A percentile compares a stretch with the other conserved stretches of the same genome.
These are phyloP conservation scores for Pseudohalonectria lignicola DNA, from an alignment of 2,329 filamentous ascomycete genomes.

Conservation along the genomic window DNA sequence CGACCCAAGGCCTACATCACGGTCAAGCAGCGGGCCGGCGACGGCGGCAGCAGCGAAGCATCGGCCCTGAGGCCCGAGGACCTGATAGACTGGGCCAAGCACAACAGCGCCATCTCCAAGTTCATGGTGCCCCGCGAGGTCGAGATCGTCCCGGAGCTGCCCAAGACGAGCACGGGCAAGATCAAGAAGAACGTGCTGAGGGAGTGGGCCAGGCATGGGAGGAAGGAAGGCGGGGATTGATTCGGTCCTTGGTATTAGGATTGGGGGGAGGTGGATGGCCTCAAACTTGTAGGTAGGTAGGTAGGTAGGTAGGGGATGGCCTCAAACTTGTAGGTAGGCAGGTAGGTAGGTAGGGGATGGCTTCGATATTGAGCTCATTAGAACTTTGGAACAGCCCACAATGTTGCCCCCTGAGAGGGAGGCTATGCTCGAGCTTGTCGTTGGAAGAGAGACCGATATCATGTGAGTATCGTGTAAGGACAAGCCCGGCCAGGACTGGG, in stretches of 20 bases:
- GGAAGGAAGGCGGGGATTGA: no score
- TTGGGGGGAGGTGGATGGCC: not conserved
- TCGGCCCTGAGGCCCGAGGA: conserved; percentile 46
- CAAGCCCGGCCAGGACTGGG: no score
- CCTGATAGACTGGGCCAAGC: conserved; percentile 78
- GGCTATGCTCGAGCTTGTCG: no score
- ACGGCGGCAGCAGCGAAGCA: not conserved
- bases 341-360: no score
- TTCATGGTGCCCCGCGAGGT: conserved; percentile 76
- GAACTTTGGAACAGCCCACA: no score
- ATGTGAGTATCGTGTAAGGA: no score
- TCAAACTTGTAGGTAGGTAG: no score
- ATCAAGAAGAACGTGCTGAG: conserved; percentile 88
- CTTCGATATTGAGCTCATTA: conserved; percentile 9
- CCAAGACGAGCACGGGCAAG: conserved; percentile 96
- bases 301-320: no score
- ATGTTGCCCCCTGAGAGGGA: no score
- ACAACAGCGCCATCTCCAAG: conserved; percentile 68
- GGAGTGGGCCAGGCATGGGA: conserved; percentile 53
- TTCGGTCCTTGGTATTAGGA: not conserved
- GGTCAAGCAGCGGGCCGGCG: conserved; percentile 47
- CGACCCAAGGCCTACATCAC: conserved; percentile 92
- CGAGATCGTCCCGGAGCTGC: conserved; percentile 75
- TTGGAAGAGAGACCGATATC: no score
- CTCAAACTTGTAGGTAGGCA: no score